These are phyloP conservation scores for Hymenoscyphus linearis DNA, from an alignment of 2,329 filamentous ascomycete genomes.

Conservation along the genomic window DNA sequence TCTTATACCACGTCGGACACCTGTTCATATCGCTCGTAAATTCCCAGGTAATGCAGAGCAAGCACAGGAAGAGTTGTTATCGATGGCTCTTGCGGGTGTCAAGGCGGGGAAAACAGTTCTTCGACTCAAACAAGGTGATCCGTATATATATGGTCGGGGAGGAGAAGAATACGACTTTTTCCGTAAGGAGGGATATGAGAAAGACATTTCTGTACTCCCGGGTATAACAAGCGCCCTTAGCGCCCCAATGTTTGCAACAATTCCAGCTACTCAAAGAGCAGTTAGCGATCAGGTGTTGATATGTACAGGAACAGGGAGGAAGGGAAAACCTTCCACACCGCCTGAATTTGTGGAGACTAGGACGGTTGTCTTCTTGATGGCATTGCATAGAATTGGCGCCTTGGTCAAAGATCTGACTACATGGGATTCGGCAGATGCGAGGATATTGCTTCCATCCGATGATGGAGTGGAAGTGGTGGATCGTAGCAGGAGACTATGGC, in stretches of 20 bases:
- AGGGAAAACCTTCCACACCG: conserved; percentile 75
- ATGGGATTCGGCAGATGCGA: conserved; percentile 33
- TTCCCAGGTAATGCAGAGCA: conserved; percentile 95
- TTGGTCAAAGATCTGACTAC: conserved; percentile 67
- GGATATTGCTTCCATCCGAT: conserved; percentile 11
- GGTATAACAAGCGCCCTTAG: conserved; percentile 86
- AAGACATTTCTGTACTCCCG: conserved; percentile 66
- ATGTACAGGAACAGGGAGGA: conserved; percentile 94
- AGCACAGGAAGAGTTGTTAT: conserved; percentile 84
- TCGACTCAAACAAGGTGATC: conserved; percentile 91
- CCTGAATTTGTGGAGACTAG: conserved; percentile 71
- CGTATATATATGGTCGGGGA: conserved; percentile 91
- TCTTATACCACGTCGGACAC: conserved; percentile 82
- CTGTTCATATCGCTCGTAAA: conserved; percentile 88
- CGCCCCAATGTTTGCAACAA: conserved; percentile 80
- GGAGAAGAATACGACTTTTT: conserved; percentile 91
- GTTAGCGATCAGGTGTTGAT: conserved; percentile 90
- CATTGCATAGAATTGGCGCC: conserved; percentile 73
- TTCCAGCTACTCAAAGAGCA: conserved; percentile 83
- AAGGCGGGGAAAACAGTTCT: conserved; percentile 72
- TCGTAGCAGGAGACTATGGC: conserved; percentile 54
- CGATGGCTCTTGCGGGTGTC: conserved; percentile 67
- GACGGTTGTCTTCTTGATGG: conserved; percentile 94
- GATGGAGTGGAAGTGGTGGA: conserved; percentile 29
- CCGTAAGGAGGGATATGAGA: conserved; percentile 60